Conservation (phyloP, 2,329 filamentous ascomycete genomes). For the Periconia macrospinosa region DNA sequence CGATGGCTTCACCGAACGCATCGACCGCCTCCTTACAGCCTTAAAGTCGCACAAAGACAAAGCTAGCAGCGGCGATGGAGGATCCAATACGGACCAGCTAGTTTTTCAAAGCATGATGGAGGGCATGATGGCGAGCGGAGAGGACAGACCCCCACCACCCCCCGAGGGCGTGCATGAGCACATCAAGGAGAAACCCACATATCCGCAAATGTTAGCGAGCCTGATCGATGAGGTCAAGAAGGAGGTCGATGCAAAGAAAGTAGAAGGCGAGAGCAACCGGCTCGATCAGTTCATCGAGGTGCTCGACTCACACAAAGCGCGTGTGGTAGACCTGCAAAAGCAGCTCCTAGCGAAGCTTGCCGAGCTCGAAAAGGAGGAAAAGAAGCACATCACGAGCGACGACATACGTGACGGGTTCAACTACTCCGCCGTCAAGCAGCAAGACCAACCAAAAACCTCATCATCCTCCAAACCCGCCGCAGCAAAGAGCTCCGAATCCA, state of each 20-base stretch:
- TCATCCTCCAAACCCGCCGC: conserved; percentile 30
- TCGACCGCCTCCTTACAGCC: conserved; percentile 74
- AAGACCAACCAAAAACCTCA: conserved; percentile 25
- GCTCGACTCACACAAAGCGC: conserved; percentile 72
- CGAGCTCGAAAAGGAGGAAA: conserved; percentile 81
- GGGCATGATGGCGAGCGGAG: conserved; percentile 60
- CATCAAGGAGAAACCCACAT: conserved; percentile 75
- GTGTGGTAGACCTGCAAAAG: conserved; percentile 76
- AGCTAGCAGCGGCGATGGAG: conserved; percentile 22
- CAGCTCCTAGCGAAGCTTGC: conserved; percentile 74
- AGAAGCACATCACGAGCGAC: conserved; percentile 91
- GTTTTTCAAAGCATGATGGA: conserved; percentile 91
- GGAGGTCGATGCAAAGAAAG: conserved; percentile 72
- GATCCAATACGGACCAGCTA: conserved; percentile 64
- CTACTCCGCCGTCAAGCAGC: conserved; percentile 70
- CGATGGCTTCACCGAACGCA: conserved; percentile 82
- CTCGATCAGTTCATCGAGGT: conserved; percentile 78
- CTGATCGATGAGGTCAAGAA: conserved; percentile 92
- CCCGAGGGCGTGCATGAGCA: conserved; percentile 79
- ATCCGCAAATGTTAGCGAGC: conserved; percentile 98
- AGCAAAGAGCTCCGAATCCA: conserved; percentile 21
- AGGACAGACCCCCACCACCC: conserved; percentile 72
- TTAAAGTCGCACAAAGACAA: conserved; percentile 71
- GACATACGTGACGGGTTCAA: conserved; percentile 87
- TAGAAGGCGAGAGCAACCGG: conserved; percentile 56